Conservation (phyloP, 2,329 filamentous ascomycete genomes). For the Ophiostoma novo-ulmi region DNA sequence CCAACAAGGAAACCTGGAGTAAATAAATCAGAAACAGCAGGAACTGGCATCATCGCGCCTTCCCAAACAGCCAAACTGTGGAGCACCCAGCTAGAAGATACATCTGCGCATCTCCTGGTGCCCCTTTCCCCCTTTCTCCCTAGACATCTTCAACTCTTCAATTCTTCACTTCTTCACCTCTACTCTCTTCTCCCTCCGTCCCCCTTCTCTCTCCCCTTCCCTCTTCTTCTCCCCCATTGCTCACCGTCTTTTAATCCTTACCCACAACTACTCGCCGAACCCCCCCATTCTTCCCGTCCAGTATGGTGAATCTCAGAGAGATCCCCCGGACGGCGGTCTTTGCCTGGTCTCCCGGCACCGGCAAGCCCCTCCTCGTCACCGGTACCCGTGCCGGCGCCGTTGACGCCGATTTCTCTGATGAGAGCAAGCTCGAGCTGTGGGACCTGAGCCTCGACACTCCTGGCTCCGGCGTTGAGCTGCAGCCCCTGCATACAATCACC, state of each 20-base stretch:
- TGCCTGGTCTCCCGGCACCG: constrained; percentile 83
- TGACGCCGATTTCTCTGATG: constrained; percentile 94
- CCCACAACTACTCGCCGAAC: not conserved
- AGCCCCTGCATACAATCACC: constrained; percentile 75
- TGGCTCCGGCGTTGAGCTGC: constrained; percentile 73
- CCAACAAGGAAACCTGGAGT: not conserved
- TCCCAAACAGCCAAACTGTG: constrained; percentile 15
- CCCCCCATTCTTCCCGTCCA: constrained; percentile 9
- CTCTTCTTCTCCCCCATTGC: not conserved
- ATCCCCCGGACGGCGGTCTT: constrained; percentile 96
- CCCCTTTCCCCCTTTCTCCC: constrained; percentile 11
- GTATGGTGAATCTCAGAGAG: constrained; percentile 96
- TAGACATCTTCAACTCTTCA: not conserved
- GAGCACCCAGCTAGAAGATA: constrained; percentile 5
- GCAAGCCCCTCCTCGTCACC: constrained; percentile 78
- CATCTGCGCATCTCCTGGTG: constrained; percentile 5
- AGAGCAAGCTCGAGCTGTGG: constrained; percentile 95
- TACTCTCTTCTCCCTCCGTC: not conserved
- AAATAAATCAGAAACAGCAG: not conserved
- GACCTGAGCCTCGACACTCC: constrained; percentile 77
- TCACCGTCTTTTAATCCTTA: not conserved
- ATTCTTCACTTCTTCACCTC: not conserved
- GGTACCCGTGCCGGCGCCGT: constrained; percentile 93
- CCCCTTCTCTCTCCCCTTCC: constrained; percentile 1
- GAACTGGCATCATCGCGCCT: constrained; percentile 11